Evolutionary conservation across 768 basidiomycete genomes (phyloP), one percentile per base, ranked within the genome.

Genomic region (Crassisporium funariophilum): DNA sequence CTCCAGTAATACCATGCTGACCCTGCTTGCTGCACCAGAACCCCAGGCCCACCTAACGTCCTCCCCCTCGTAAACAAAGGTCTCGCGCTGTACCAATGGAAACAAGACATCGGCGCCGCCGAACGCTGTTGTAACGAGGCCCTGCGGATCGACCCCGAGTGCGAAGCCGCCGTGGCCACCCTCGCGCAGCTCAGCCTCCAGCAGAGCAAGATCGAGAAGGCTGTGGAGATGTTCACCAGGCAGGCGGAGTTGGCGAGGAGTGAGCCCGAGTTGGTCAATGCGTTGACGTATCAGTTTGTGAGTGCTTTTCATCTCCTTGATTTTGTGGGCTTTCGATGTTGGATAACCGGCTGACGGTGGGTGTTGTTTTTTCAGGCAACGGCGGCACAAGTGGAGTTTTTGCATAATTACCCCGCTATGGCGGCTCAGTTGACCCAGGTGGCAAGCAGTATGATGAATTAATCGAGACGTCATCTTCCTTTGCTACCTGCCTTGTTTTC

Each of bases 61-160:
- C 78, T 98, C 3, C 89, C 95, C 0, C 73, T 95, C 35, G 94
- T 98, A 44, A 99, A 99, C 83, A 97, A 95, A 64, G 94, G 95
- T n/a, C 85, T 98, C 16, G 88, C 93, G 0, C 61, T 98, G 38
- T 98, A 86, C 79, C 97, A 98, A 70, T 93, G 88, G 89, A 90
- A 91, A 65, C 88, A 95, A 61, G 92, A 98, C 61, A 77, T 91
- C 47, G 75, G 72, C 5, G 82, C 79, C 1, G 94, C 93, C 1
- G 94, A 95, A 66, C 70, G 73, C 15, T 87, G 92, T 62, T 95
- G 93, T 63, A 74, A 84, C 46, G 89, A 98, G 65, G 97, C 97
- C 0, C 75, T 99, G 16, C 71, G 76, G 39, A 81, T 94, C 45
- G 97, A 99, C 66, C 75, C 89, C 9, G 93, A 94, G 54, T 98